These are phyloP conservation scores for Dianthus caryophyllus DNA, from an alignment of 148 eudicot genomes.

Conservation along the genomic window DNA sequence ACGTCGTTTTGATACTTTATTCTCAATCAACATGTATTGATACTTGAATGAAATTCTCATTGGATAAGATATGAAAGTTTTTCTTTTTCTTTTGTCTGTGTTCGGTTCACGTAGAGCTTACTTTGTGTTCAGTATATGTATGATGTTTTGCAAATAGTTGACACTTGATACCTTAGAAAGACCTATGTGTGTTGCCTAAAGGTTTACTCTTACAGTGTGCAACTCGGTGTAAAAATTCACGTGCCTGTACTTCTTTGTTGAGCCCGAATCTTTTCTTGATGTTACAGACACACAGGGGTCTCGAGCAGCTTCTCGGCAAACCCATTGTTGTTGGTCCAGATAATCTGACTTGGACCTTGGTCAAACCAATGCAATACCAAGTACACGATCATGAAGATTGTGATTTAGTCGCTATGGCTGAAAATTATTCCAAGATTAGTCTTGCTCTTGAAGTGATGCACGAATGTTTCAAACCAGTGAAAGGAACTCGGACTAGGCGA, in stretches of 20 bases:
- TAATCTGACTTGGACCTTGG: conserved; percentile 67
- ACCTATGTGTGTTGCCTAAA: too few relatives aligned
- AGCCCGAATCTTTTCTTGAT: conserved; percentile 13
- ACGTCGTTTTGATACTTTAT: too few relatives aligned
- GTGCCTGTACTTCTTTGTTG: neutral
- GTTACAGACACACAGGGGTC: conserved; percentile 62
- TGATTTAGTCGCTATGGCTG: conserved; percentile 33
- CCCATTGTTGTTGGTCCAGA: conserved; percentile 54
- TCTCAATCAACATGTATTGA: too few relatives aligned
- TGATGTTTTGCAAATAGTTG: too few relatives aligned
- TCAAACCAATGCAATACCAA: conserved; percentile 41
- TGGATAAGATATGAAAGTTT: too few relatives aligned
- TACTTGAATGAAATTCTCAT: too few relatives aligned
- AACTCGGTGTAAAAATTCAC: too few relatives aligned
- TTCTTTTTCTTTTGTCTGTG: too few relatives aligned
- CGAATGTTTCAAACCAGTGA: conserved; percentile 88
- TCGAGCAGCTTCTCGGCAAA: conserved; percentile 57
- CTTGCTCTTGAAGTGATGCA: conserved; percentile 86
- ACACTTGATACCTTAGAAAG: too few relatives aligned
- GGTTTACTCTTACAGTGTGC: too few relatives aligned
- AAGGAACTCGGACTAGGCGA: conserved; percentile 59
- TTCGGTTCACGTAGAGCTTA: too few relatives aligned
- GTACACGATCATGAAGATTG: conserved; percentile 27
- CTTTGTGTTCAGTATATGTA: too few relatives aligned
- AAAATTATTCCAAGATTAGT: conserved; percentile 59